Percentiles rank a stretch among this genome's conserved stretches.
Evolutionary conservation across 2,329 filamentous ascomycete genomes (phyloP).

Genomic region (Colletotrichum liaoningense): DNA sequence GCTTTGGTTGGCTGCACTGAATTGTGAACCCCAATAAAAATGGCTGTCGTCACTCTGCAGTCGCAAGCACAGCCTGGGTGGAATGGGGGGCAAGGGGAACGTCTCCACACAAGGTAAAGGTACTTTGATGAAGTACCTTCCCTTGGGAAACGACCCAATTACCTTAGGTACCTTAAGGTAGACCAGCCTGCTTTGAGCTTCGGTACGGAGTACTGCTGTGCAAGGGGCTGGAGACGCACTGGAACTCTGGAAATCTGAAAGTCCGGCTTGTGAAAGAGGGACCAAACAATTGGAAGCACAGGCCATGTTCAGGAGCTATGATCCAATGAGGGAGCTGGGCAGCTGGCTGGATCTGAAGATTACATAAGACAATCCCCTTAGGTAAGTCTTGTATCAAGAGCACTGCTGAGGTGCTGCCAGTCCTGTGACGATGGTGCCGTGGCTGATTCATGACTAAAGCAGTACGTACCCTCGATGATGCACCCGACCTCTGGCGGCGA

Average conservation of each 20-base stretch:
- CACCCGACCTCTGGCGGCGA: background rate
- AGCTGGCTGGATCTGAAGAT: background rate
- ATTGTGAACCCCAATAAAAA: constrained; percentile 16
- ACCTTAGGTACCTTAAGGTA: too few relatives aligned
- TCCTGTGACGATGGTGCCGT: background rate
- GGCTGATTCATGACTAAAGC: background rate
- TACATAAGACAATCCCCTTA: constrained; percentile 7
- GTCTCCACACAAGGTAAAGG: background rate
- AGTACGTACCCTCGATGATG: constrained; percentile 12
- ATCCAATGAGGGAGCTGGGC: constrained; percentile 1
- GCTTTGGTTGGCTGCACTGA: constrained; percentile 22
- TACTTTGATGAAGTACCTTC: too few relatives aligned
- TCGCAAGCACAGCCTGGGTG: background rate
- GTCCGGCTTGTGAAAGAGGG: constrained; percentile 31
- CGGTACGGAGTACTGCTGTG: background rate
- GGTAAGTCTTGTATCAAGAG: background rate
- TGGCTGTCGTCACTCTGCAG: constrained; percentile 36
- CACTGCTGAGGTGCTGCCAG: too few relatives aligned
- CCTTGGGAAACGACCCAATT: too few relatives aligned
- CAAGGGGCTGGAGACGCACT: background rate
- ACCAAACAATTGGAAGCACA: background rate
- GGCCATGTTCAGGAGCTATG: background rate
- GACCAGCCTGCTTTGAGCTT: background rate
- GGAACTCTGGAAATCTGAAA: background rate
- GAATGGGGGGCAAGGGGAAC: background rate